Base-by-base conservation (phyloP, 1,284 basidiomycete species). In the Leccinum olivaceoglutinosum region DNA sequence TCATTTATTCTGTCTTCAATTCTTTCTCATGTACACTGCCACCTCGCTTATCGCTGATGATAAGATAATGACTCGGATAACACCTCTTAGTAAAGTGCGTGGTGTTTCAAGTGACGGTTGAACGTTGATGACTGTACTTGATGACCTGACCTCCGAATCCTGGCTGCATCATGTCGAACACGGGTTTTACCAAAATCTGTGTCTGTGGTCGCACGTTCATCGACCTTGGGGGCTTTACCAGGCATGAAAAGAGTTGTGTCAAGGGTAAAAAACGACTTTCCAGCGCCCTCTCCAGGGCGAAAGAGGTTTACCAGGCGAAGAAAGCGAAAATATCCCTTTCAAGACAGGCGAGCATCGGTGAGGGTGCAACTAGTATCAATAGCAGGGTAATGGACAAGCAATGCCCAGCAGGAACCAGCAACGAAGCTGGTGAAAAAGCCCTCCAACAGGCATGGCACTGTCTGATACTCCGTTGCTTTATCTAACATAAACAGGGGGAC, bases 401-500 rank as follows among this genome's bases (percentile, higher is more conserved):
- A 32, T 4, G 32, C 54, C 54, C 54, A 32, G 54, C 54, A 16
- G 54, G n/a, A 21, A 29, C 18, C 54, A 34, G 29, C n/a, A 32
- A 55, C 16, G 54, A 55, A 55, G 29, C 16, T 55, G 16, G 54
- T 8, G 16, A 34, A n/a, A 55, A 34, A 32, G 29, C 54, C 54
- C 25, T 55, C 2, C 54, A 55, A 34, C 54, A 55, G 54, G 54
- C n/a, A 55, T 34, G 32, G n/a, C n/a, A n/a, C 16, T 55, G 54
- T 32, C 54, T 8, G 6, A 25, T 53, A 34, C 12, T 55, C n/a
- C 16, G 14, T 34, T 32, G 16, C 14, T 55, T 55, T 55, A 34
- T 55, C 54, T 55, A 55, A 55, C n/a, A 55, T 55, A 55, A n/a
- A 34, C 54, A 55, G 54, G 54, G 54, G 7, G 32, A 55, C 54